Evolutionary conservation across 306 rosid genomes (phyloP).

Genomic region (Casuarina cunninghamiana): DNA sequence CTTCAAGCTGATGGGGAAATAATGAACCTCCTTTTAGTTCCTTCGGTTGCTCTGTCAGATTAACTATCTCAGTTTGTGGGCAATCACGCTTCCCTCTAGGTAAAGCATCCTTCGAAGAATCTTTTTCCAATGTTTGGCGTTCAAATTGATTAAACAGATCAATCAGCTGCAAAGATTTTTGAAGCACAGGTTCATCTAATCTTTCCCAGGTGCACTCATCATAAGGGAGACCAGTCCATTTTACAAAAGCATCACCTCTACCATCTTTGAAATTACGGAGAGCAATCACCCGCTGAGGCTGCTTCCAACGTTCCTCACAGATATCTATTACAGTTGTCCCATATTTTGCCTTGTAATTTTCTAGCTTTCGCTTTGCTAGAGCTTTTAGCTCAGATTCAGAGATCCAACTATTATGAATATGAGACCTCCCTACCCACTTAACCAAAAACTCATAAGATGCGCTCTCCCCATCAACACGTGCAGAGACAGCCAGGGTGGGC

Average conservation of each 20-base stretch:
- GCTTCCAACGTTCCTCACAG: constrained; percentile 92
- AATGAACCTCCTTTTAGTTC: constrained; percentile 92
- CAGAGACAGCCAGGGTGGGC: constrained; percentile 48
- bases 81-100: constrained; percentile 50
- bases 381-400: constrained; percentile 86
- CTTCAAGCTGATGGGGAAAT: constrained; percentile 99
- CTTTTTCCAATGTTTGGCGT: constrained; percentile 64
- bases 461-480: constrained; percentile 46
- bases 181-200: constrained; percentile 75
- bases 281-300: constrained; percentile 89
- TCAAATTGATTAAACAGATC: constrained; percentile 59
- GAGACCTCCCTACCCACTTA: constrained; percentile 95
- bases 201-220: constrained; percentile 98
- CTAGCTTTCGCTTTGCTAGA: constrained; percentile 95
- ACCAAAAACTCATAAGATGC: constrained; percentile 68
- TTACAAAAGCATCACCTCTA: constrained; percentile 68
- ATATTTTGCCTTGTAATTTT: constrained; percentile 95
- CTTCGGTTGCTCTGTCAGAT: constrained; percentile 85
- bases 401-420: constrained; percentile 91
- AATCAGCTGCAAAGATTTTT: constrained; percentile 59
- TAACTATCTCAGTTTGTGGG: constrained; percentile 60
- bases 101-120: constrained; percentile 52
- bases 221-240: constrained; percentile 91
- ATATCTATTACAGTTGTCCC: constrained; percentile 78
- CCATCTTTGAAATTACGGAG: constrained; percentile 57